A percentile compares a stretch with the other conserved stretches of the same genome.
These are phyloP conservation scores for Escovopsis weberi DNA, from an alignment of 2,329 filamentous ascomycete species.

Conservation along the genomic window DNA sequence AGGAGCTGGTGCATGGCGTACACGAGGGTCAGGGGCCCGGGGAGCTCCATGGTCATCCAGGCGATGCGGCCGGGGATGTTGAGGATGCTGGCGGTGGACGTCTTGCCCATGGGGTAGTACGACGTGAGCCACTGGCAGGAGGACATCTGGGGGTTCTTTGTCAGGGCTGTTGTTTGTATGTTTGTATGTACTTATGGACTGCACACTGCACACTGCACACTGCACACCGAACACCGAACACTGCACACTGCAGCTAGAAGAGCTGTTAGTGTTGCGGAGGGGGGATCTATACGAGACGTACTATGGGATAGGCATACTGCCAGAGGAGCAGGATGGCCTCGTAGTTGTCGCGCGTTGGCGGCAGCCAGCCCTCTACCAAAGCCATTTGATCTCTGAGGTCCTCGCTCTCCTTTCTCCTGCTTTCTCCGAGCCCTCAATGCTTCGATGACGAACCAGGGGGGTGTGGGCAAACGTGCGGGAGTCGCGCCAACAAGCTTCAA, in stretches of 20 bases:
- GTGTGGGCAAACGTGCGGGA: no score
- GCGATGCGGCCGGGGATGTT: conserved; percentile 82
- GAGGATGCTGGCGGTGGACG: conserved; percentile 55
- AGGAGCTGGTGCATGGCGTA: conserved; percentile 66
- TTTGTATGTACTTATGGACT: no score
- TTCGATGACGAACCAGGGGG: no score
- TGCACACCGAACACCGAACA: no score
- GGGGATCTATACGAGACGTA: conserved; percentile 16
- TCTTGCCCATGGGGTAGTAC: conserved; percentile 90
- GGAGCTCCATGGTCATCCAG: conserved; percentile 80
- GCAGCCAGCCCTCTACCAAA: conserved; percentile 39
- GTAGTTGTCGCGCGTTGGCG: conserved; percentile 42
- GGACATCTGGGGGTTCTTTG: conserved; percentile 39
- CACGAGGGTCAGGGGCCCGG: conserved; percentile 60
- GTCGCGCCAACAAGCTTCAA: no score
- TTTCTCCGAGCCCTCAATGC: no score
- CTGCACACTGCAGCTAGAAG: conserved; percentile 1
- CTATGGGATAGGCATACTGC: conserved; percentile 37
- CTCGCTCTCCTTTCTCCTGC: no score
- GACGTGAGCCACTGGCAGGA: conserved; percentile 59
- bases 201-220: no score
- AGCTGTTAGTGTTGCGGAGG: neutral
- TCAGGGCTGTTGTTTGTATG: conserved; percentile 4
- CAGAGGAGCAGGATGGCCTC: conserved; percentile 36
- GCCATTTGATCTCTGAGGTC: conserved; percentile 20